Percentiles rank a stretch among this genome's conserved stretches.
phyloP scores from a whole-genome alignment of 2,329 filamentous ascomycete genomes.

The Aureobasidium melanogenum region DNA sequence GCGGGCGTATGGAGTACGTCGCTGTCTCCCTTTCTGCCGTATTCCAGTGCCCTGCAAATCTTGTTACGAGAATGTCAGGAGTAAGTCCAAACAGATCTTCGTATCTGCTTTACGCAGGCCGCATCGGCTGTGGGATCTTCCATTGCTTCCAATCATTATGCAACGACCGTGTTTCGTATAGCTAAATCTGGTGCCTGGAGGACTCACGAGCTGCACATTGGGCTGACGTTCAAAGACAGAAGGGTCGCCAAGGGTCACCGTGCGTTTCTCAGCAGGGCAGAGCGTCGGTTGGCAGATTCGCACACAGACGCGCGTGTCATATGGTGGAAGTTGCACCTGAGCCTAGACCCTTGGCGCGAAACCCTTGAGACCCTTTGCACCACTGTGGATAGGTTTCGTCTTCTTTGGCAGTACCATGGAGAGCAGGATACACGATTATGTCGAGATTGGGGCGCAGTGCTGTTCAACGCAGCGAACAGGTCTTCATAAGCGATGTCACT shows the following conservation, averaged over 20 bases:
- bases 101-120: not conserved
- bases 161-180: not conserved
- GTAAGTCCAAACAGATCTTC: not conserved
- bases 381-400: not conserved
- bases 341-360: not conserved
- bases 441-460: conserved; percentile 1
- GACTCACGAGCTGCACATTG: not conserved
- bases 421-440: not conserved
- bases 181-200: not conserved
- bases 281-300: not conserved
- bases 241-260: not conserved
- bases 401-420: not conserved
- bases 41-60: not conserved
- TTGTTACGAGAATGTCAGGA: not conserved
- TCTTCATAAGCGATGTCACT: not conserved
- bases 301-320: not conserved
- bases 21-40: not conserved
- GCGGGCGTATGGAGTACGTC: not conserved
- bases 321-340: not conserved
- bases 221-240: not conserved
- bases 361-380: not conserved
- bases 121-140: not conserved
- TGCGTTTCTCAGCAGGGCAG: not conserved
- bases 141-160: not conserved
- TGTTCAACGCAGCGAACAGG: not conserved